Conservation (phyloP, 2,329 filamentous ascomycete genomes). For the Cordyceps fumosorosea region DNA sequence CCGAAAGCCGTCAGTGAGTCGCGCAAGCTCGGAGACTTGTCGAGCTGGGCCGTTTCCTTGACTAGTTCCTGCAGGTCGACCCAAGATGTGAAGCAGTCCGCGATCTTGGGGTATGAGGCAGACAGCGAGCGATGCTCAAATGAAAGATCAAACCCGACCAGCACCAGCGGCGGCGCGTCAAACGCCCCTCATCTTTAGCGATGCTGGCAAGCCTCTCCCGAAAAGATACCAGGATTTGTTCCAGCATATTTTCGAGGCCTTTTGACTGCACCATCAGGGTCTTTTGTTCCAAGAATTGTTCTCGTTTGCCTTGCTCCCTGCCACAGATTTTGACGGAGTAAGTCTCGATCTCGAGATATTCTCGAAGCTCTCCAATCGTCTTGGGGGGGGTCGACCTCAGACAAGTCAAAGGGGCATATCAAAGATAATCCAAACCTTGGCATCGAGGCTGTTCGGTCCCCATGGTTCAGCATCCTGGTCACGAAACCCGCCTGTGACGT, state of each 20-base stretch:
- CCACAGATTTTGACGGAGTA: background rate
- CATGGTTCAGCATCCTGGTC: background rate
- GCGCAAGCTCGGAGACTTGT: background rate
- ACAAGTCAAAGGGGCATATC: constrained; percentile 1
- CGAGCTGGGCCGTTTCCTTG: background rate
- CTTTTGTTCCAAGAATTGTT: background rate
- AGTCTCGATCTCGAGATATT: background rate
- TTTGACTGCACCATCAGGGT: background rate
- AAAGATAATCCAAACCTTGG: constrained; percentile 6
- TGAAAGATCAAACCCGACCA: constrained; percentile 1
- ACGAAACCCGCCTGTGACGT: background rate
- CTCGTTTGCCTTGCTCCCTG: constrained; percentile 4
- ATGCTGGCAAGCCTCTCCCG: background rate
- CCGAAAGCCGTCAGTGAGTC: constrained; percentile 4
- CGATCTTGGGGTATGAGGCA: background rate
- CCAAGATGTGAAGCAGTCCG: background rate
- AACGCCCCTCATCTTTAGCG: background rate
- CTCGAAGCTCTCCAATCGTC: background rate
- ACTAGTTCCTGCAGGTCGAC: constrained; percentile 6
- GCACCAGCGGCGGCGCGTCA: background rate
- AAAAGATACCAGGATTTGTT: background rate
- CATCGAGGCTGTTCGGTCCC: background rate
- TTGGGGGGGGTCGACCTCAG: background rate
- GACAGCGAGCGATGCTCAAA: constrained; percentile 4
- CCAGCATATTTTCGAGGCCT: background rate